These are phyloP conservation scores for Leccinum uliginosum DNA, from an alignment of 768 basidiomycete genomes.

Conservation along the genomic window DNA sequence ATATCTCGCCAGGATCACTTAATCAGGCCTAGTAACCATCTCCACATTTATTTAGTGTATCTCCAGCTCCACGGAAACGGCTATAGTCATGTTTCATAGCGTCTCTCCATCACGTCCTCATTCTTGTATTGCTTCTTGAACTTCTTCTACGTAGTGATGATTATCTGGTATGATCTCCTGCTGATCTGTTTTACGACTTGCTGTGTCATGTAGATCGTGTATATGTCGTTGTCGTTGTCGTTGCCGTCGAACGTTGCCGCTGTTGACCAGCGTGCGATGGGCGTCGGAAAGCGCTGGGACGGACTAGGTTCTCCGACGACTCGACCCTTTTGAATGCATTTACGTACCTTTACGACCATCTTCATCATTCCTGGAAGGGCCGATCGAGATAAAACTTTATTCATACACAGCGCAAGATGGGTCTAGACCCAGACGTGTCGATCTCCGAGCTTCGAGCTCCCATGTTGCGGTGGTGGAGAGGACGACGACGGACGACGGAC, in stretches of 20 bases:
- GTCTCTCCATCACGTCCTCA: neutral
- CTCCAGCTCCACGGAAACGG: slow-evolving; percentile 8
- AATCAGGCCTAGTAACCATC: neutral
- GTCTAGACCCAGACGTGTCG: neutral
- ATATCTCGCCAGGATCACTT: slow-evolving; percentile 8
- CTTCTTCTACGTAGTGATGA: neutral
- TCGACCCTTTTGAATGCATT: neutral
- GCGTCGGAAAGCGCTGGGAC: neutral
- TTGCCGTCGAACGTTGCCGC: neutral
- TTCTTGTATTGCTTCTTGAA: neutral
- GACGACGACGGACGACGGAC: neutral
- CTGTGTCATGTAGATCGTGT: neutral
- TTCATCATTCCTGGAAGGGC: neutral
- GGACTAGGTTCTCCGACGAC: neutral
- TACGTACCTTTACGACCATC: neutral
- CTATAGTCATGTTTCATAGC: neutral
- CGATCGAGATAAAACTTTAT: neutral
- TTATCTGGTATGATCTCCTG: neutral
- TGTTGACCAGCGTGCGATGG: neutral
- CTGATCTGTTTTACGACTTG: slow-evolving; percentile 2
- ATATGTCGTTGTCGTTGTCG: neutral
- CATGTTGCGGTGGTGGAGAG: neutral
- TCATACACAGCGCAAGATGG: neutral
- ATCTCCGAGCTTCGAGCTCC: neutral
- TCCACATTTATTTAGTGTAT: neutral